Evolutionary conservation across 2,329 filamentous ascomycete genomes (phyloP).

Genomic region (Xylariales sp.): DNA sequence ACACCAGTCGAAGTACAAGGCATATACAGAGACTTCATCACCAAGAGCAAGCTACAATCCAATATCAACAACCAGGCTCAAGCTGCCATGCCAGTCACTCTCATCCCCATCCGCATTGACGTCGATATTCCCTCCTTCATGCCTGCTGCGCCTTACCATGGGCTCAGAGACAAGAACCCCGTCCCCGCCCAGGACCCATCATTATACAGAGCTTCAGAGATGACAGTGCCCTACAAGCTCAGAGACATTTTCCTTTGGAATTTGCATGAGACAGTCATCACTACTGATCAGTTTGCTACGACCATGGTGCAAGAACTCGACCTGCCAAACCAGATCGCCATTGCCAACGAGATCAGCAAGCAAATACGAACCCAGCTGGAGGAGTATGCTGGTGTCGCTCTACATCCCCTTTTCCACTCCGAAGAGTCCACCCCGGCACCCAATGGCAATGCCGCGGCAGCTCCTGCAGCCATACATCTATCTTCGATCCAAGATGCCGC

Average conservation of each 20-base stretch:
- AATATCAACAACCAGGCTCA: constrained; percentile 60
- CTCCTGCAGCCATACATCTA: constrained; percentile 14
- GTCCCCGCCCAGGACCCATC: constrained; percentile 55
- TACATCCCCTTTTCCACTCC: constrained; percentile 86
- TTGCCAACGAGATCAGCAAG: constrained; percentile 79
- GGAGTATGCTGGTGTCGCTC: constrained; percentile 89
- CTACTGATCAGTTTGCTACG: constrained; percentile 93
- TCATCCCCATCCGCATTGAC: constrained; percentile 95
- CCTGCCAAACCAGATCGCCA: constrained; percentile 66
- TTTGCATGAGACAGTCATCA: constrained; percentile 87
- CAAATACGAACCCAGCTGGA: constrained; percentile 94
- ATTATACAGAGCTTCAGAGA: constrained; percentile 74
- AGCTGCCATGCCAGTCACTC: constrained; percentile 75
- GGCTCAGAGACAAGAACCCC: constrained; percentile 62
- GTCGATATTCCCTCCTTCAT: constrained; percentile 80
- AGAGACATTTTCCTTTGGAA: constrained; percentile 99
- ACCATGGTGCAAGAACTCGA: constrained; percentile 89
- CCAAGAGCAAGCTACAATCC: constrained; percentile 58
- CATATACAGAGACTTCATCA: constrained; percentile 95
- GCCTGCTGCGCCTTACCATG: constrained; percentile 60
- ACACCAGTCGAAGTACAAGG: constrained; percentile 80
- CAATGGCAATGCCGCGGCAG: constrained; percentile 16
- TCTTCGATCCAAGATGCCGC: constrained; percentile 32
- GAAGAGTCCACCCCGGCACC: constrained; percentile 19
- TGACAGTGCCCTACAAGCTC: constrained; percentile 78